Percentiles rank a stretch among this genome's conserved stretches.
Conservation (phyloP, 2,329 filamentous ascomycete genomes). For the Dryadomyces quercivorus region DNA sequence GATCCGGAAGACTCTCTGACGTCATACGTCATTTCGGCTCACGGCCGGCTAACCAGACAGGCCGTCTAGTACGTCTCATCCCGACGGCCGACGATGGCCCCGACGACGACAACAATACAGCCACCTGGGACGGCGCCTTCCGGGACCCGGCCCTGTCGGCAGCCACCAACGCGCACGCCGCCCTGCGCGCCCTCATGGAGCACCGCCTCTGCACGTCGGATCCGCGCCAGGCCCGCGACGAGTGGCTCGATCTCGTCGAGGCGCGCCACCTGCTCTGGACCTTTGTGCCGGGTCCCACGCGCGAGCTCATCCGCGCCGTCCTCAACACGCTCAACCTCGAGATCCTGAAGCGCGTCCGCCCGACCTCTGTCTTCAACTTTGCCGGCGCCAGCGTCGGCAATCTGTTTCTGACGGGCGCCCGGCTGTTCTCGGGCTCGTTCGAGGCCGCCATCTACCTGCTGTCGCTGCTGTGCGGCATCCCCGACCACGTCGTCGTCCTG, state of each 20-base stretch:
- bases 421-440: conserved; percentile 84
- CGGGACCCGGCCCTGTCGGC: not conserved
- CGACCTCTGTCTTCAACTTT: conserved; percentile 65
- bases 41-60: conserved; percentile 26
- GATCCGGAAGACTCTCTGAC: no score
- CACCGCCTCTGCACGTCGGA: conserved; percentile 57
- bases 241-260: conserved; percentile 87
- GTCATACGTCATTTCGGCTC: not conserved
- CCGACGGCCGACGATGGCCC: conserved; percentile 39
- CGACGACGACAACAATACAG: conserved; percentile 18
- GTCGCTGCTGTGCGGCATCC: conserved; percentile 75
- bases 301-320: conserved; percentile 65
- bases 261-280: conserved; percentile 67
- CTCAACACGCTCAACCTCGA: conserved; percentile 68
- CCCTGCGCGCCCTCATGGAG: conserved; percentile 78
- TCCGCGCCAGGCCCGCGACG: conserved; percentile 48
- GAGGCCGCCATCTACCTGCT: conserved; percentile 88
- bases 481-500: conserved; percentile 63
- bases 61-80: conserved; percentile 81
- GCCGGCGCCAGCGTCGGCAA: conserved; percentile 66
- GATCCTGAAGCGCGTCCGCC: conserved; percentile 63
- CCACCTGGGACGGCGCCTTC: not conserved
- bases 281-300: conserved; percentile 56
- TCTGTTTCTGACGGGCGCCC: conserved; percentile 69
- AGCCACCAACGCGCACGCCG: conserved; percentile 51